Evolutionary conservation across 2,329 filamentous ascomycete genomes (phyloP), one percentile per base, ranked within the genome.

Genomic region (Claviceps sp.): DNA sequence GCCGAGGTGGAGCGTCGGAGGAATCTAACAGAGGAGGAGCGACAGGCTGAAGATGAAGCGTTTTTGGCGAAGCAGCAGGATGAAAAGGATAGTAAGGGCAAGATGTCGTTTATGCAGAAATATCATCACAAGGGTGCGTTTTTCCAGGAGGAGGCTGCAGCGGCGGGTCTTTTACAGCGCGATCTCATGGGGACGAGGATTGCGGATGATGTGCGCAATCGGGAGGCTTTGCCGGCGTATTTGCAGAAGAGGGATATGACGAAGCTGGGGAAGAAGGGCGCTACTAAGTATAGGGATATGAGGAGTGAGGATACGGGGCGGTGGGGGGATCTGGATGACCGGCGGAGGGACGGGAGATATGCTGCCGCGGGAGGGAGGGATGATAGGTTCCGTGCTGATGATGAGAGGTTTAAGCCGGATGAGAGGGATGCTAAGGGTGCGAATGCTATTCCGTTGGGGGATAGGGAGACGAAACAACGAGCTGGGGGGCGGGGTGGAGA

Each of bases 61-160:
- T 87, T 81, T 66, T 71, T 97, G 18, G 82, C 83, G 1, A 75
- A 77, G 58, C 91, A 97, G 68, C 81, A 85, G 59, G 85, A 86
- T 56, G 89, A 95, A 56, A 86, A 87, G 60, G 82, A 86, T 55
- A 68, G 74, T 49, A 84, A 85, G 55, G 88, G 88, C 50, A 85
- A 91, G 69, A 88, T 93, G 76, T 79, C 79, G 2, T 96, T 82
- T 66, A 88, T 97, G 86, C 90, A 96, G 64, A 89, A 90, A 65
- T 98, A 97, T 71, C 90, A 88, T 68, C 93, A 98, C 75, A 91
- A 90, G 70, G 93, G 93, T 48, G 93, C 93, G 16, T 98, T 97
- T 72, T 97, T 88, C 73, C 86, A 85, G 58, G 88, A 90, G 50
- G 86, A 94, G 60, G 77, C 83, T 50, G 81, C 83, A 59, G 81